A percentile compares a stretch with the other conserved stretches of the same genome.
Evolutionary conservation across 768 basidiomycete genomes (phyloP).

Genomic region (Serendipita sp.): DNA sequence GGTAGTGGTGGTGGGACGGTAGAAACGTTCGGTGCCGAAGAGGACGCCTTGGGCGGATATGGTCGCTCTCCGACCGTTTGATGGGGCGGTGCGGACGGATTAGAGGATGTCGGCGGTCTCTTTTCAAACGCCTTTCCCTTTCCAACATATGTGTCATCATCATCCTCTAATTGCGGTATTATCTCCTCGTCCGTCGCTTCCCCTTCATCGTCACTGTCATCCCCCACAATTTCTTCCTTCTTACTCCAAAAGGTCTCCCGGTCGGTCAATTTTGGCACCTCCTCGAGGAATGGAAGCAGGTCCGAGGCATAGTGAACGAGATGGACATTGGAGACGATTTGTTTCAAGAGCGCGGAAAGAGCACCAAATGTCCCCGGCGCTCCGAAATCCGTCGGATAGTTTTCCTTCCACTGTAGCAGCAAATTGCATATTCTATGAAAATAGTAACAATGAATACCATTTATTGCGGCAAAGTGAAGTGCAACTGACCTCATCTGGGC

Average conservation of each 20-base stretch:
- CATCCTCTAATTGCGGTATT: slow-evolving; percentile 31
- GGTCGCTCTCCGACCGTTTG: not conserved
- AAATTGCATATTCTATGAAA: slow-evolving; percentile 56
- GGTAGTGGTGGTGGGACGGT: slow-evolving; percentile 12
- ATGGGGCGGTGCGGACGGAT: not conserved
- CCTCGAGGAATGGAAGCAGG: slow-evolving; percentile 64
- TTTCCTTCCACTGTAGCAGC: slow-evolving; percentile 59
- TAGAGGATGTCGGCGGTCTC: not conserved
- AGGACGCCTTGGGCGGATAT: slow-evolving; percentile 9
- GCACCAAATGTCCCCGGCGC: slow-evolving; percentile 60
- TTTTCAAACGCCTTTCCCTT: not conserved
- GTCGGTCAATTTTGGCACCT: slow-evolving; percentile 46
- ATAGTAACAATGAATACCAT: slow-evolving; percentile 4
- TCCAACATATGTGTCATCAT: slow-evolving; percentile 21
- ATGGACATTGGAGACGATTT: slow-evolving; percentile 63
- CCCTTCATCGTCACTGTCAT: slow-evolving; percentile 47
- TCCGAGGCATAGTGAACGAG: slow-evolving; percentile 75
- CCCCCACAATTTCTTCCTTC: slow-evolving; percentile 39
- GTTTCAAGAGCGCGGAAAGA: slow-evolving; percentile 59
- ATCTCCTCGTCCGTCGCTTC: slow-evolving; percentile 1
- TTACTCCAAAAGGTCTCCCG: slow-evolving; percentile 61
- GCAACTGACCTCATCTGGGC: slow-evolving; percentile 64
- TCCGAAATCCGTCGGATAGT: slow-evolving; percentile 67
- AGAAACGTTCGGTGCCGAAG: slow-evolving; percentile 18
- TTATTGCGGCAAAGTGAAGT: not conserved